Conservation (phyloP, 2,329 filamentous ascomycete species). For the Aspergillus calidoustus region DNA sequence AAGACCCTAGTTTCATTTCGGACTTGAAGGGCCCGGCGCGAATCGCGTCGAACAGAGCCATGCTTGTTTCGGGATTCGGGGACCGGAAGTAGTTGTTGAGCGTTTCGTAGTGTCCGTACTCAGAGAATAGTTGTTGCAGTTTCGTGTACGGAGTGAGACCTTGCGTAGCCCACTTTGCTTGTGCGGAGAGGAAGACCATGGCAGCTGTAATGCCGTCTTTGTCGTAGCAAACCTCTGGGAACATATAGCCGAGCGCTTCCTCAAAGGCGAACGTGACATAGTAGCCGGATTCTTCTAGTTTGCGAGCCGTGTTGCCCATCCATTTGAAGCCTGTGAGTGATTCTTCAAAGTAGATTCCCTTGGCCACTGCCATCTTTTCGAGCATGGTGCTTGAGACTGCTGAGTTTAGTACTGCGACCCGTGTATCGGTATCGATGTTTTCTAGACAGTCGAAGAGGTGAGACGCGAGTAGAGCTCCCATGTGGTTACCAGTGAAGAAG, state of each 20-base stretch:
- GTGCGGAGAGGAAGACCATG: constrained; percentile 61
- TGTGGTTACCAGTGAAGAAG: constrained; percentile 68
- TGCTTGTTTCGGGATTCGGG: constrained; percentile 57
- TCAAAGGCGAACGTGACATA: constrained; percentile 64
- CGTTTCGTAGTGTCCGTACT: constrained; percentile 65
- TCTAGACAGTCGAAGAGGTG: constrained; percentile 57
- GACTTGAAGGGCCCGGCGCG: constrained; percentile 50
- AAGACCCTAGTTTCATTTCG: constrained; percentile 54
- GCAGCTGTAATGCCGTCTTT: constrained; percentile 68
- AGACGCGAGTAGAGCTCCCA: constrained; percentile 64
- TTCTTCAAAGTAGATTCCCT: constrained; percentile 63
- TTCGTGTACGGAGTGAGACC: constrained; percentile 62
- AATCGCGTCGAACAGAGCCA: constrained; percentile 59
- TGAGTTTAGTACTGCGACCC: constrained; percentile 63
- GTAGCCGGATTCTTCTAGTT: constrained; percentile 56
- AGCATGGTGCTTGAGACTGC: constrained; percentile 70
- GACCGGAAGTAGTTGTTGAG: constrained; percentile 68
- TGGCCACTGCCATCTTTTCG: constrained; percentile 57
- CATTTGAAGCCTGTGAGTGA: constrained; percentile 71
- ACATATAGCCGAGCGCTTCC: constrained; percentile 71
- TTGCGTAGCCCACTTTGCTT: constrained; percentile 55
- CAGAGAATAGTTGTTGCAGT: constrained; percentile 60
- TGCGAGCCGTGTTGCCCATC: constrained; percentile 64
- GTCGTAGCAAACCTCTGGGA: constrained; percentile 64
- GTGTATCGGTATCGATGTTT: constrained; percentile 38